phyloP scores from a whole-genome alignment of 78 protist genomes.

The Acrasis kona region DNA sequence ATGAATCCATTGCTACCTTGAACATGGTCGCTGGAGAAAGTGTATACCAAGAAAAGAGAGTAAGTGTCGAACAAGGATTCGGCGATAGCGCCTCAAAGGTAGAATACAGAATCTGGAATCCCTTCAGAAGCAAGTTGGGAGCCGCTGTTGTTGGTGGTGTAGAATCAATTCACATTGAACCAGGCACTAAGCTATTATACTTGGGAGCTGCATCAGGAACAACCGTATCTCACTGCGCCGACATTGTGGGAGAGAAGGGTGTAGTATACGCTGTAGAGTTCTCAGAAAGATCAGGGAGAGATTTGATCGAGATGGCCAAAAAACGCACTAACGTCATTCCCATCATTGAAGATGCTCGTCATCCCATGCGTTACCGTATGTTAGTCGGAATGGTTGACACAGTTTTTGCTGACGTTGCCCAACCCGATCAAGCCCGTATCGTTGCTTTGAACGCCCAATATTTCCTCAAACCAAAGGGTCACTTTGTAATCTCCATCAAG shows the following conservation, averaged over 20 bases:
- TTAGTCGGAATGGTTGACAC: constrained; percentile 97
- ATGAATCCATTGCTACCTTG: constrained; percentile 80
- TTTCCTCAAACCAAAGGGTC: constrained; percentile 98
- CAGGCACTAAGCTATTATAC: constrained; percentile 98
- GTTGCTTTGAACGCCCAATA: constrained; percentile 94
- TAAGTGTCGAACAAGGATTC: constrained; percentile 16
- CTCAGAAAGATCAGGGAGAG: constrained; percentile 96
- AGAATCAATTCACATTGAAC: constrained; percentile 77
- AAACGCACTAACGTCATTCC: constrained; percentile 98
- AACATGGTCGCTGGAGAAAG: constrained; percentile 93
- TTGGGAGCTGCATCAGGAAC: constrained; percentile 99
- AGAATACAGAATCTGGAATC: constrained; percentile 99
- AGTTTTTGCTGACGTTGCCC: constrained; percentile 99
- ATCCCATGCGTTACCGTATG: constrained; percentile 97
- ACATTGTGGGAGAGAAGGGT: constrained; percentile 95
- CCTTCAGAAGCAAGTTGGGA: constrained; percentile 99
- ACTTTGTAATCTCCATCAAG: constrained; percentile 97
- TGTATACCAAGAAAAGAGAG: constrained; percentile 98
- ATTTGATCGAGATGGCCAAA: constrained; percentile 96
- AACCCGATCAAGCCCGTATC: constrained; percentile 99
- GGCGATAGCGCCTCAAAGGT: constrained; percentile 62
- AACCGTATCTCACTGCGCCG: constrained; percentile 98
- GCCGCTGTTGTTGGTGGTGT: constrained; percentile 97
- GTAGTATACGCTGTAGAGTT: constrained; percentile 99
- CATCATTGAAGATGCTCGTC: constrained; percentile 99